Conservation (phyloP, 805 yeast genomes). For the Myxozyma kluyveri region DNA sequence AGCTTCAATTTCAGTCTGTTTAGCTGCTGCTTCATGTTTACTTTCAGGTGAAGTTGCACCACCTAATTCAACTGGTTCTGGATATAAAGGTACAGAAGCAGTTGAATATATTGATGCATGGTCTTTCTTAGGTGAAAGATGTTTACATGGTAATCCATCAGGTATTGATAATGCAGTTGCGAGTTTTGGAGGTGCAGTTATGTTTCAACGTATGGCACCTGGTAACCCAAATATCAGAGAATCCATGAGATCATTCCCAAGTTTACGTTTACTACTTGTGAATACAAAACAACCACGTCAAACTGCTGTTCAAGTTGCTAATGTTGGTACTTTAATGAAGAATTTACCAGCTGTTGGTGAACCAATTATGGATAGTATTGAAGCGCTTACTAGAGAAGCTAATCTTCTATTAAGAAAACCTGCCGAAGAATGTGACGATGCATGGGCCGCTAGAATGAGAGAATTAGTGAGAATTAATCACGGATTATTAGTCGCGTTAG, state of each 20-base stretch:
- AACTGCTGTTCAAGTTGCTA: conserved; percentile 77
- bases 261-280: conserved; percentile 69
- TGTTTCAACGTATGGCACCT: conserved; percentile 59
- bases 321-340: conserved; percentile 58
- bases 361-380: conserved; percentile 73
- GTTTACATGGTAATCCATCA: conserved; percentile 94
- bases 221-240: conserved; percentile 22
- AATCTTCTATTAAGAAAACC: conserved; percentile 52
- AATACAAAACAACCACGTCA: conserved; percentile 85
- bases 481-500: conserved; percentile 77
- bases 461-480: conserved; percentile 79
- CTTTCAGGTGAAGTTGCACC: conserved; percentile 18
- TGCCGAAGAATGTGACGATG: conserved; percentile 35
- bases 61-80: conserved; percentile 8
- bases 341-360: conserved; percentile 55
- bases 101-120: conserved; percentile 61
- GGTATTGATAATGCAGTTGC: conserved; percentile 98
- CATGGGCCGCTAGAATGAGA: conserved; percentile 41
- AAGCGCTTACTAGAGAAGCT: conserved; percentile 67
- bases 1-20: conserved; percentile 82
- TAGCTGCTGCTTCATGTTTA: conserved; percentile 52
- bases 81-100: conserved; percentile 35
- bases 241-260: conserved; percentile 54
- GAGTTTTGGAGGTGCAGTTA: conserved; percentile 91
- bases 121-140: conserved; percentile 91